phyloP scores from a whole-genome alignment of 768 basidiomycete genomes.

The Pisolithus orientalis region DNA sequence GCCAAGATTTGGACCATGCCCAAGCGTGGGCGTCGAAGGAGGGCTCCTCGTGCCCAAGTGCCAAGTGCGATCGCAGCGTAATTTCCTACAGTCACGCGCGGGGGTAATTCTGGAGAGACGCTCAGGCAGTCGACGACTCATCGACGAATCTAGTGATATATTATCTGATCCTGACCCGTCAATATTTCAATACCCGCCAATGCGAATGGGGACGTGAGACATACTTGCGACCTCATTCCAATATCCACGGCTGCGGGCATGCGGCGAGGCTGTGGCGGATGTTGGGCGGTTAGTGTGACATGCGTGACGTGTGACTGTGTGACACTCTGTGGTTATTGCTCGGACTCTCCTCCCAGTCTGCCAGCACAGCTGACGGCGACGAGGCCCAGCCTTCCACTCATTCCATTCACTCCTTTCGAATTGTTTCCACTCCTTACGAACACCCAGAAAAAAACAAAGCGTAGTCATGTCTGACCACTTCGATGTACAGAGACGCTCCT shows the following conservation, averaged over 20 bases:
- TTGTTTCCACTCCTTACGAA: constrained; percentile 19
- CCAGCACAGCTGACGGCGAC: neutral
- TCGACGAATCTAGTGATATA: neutral
- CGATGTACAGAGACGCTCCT: constrained; percentile 12
- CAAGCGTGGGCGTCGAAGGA: neutral
- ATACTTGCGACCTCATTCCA: no score
- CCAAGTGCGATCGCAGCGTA: neutral
- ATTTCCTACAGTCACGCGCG: no score
- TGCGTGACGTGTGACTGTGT: neutral
- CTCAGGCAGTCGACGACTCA: neutral
- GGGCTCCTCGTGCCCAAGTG: neutral
- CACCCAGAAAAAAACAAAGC: neutral
- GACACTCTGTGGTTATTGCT: neutral
- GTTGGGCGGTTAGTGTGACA: neutral
- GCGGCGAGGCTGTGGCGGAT: no score
- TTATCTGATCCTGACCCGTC: no score
- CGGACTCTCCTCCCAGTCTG: neutral
- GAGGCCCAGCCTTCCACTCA: neutral
- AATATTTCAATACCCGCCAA: no score
- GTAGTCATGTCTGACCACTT: constrained; percentile 4
- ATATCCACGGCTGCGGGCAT: no score
- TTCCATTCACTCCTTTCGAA: constrained; percentile 14
- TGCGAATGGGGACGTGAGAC: no score
- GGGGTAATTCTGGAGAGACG: no score
- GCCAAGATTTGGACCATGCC: constrained; percentile 16